These are phyloP conservation scores for Scheffersomyces insectosa DNA, from an alignment of 1,139 yeast species.

Conservation along the genomic window DNA sequence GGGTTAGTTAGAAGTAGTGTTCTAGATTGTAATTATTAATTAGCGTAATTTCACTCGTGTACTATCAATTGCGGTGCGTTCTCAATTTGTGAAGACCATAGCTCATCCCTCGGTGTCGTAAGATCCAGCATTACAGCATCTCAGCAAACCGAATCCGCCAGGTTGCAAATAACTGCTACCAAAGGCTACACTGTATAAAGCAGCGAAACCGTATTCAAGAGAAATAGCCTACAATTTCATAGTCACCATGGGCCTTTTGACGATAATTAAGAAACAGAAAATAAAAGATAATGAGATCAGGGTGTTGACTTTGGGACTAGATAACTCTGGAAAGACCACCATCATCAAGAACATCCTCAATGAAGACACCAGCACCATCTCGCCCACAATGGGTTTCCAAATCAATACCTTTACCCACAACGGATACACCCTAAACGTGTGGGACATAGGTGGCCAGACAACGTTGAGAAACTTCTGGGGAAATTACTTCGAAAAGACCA, in stretches of 20 bases:
- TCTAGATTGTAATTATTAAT: no score
- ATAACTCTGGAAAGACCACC: slow-evolving; percentile 87
- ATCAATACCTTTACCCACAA: slow-evolving; percentile 41
- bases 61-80: no score
- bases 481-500: slow-evolving; percentile 85
- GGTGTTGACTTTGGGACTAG: slow-evolving; percentile 77
- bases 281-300: slow-evolving; percentile 76
- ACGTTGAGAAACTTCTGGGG: slow-evolving; percentile 84
- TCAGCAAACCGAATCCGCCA: no score
- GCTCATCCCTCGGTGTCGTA: no score
- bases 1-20: no score
- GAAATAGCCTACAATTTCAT: no score
- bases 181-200: no score
- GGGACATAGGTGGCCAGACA: slow-evolving; percentile 92
- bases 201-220: no score
- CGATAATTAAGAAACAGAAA: slow-evolving; percentile 81
- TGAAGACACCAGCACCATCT: slow-evolving; percentile 36
- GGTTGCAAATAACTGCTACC: no score
- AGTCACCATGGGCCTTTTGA: slow-evolving; percentile 70
- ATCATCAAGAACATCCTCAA: slow-evolving; percentile 66
- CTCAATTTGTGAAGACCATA: no score
- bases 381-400: slow-evolving; percentile 58
- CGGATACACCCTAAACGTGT: slow-evolving; percentile 44
- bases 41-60: no score
- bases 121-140: no score